Evolutionary conservation across 805 yeast species (phyloP).

Genomic region (Yarrowia sp.): DNA sequence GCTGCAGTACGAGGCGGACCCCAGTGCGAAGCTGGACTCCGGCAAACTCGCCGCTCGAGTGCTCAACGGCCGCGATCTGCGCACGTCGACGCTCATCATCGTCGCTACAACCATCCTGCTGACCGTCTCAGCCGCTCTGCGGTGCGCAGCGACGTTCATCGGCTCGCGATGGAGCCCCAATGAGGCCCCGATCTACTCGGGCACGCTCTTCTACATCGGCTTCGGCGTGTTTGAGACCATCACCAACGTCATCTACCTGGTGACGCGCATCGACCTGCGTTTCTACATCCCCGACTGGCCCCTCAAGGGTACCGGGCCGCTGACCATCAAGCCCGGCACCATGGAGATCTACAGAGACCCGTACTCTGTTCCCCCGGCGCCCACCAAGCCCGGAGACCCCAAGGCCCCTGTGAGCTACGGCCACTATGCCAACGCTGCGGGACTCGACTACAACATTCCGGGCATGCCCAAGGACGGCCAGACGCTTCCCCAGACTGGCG

Average conservation of each 20-base stretch:
- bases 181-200: conserved; percentile 12
- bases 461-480: conserved; percentile 9
- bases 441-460: conserved; percentile 4
- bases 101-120: conserved; percentile 1
- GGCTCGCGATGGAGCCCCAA: background rate
- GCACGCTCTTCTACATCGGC: conserved; percentile 54
- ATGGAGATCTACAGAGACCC: conserved; percentile 20
- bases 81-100: conserved; percentile 11
- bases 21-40: conserved; percentile 21
- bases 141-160: conserved; percentile 14
- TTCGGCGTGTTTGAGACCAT: conserved; percentile 68
- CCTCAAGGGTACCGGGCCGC: conserved; percentile 35
- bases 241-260: conserved; percentile 54
- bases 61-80: conserved; percentile 7
- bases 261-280: conserved; percentile 71
- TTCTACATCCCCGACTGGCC: conserved; percentile 73
- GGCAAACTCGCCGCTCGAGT: conserved; percentile 19
- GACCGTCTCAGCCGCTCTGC: conserved; percentile 4
- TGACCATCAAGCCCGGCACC: conserved; percentile 3
- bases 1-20: conserved; percentile 14
- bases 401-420: background rate
- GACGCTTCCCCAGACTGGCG: background rate
- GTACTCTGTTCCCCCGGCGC: conserved; percentile 1
- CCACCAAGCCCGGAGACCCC: background rate
- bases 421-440: conserved; percentile 15